These are phyloP conservation scores for Aegilops sharonensis DNA, from an alignment of 176 grass and related monocot genomes.

Conservation along the genomic window DNA sequence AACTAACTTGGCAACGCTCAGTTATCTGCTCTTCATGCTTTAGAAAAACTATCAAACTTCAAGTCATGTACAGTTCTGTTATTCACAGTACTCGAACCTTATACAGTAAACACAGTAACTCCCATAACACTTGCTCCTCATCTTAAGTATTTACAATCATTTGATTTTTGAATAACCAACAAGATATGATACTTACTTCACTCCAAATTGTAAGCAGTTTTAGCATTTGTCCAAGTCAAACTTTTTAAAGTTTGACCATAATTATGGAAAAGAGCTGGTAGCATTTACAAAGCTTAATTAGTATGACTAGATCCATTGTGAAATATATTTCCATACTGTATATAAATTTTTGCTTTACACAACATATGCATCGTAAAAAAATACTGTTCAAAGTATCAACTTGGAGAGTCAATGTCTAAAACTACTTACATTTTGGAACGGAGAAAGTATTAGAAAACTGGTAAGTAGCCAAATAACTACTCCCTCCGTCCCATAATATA, in stretches of 20 bases:
- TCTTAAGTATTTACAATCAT: background rate
- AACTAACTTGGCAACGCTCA: background rate
- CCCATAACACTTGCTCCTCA: background rate
- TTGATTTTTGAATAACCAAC: background rate
- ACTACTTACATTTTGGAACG: background rate
- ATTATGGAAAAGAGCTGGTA: background rate
- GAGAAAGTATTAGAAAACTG: background rate
- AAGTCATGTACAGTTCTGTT: background rate
- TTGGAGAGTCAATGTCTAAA: background rate
- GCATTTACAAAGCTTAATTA: background rate
- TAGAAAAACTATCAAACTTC: constrained; percentile 17
- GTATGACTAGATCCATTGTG: background rate
- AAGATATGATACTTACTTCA: background rate
- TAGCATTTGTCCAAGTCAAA: background rate
- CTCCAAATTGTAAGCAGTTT: background rate
- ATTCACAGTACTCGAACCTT: background rate
- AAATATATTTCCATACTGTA: background rate
- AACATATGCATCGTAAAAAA: background rate
- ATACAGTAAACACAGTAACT: background rate
- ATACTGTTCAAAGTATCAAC: background rate
- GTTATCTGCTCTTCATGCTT: background rate
- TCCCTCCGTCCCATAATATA: too few species aligned
- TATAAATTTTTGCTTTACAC: background rate
- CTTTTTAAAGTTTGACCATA: background rate
- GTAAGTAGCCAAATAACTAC: background rate